Percentiles rank a stretch among this genome's conserved stretches.
Conservation (phyloP, 306 rosid genomes). For the Glycine tomentella region DNA sequence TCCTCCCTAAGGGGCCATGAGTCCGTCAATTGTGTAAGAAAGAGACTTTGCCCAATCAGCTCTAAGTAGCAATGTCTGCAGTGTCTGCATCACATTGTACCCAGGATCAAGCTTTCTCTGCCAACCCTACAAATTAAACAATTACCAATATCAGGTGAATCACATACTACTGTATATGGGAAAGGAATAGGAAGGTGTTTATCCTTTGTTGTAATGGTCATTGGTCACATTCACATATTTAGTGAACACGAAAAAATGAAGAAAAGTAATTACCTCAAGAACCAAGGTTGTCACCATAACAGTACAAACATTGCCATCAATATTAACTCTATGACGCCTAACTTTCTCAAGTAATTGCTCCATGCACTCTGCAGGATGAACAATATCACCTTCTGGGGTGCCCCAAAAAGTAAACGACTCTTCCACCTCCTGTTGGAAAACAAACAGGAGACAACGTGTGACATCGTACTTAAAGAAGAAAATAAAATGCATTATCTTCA, state of each 20-base stretch:
- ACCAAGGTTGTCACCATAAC: conserved; percentile 97
- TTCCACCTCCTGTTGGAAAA: conserved; percentile 81
- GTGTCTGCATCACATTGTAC: conserved; percentile 88
- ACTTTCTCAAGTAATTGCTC: conserved; percentile 98
- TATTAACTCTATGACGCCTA: conserved; percentile 89
- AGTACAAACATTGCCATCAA: conserved; percentile 98
- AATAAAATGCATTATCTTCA: not conserved
- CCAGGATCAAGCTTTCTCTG: conserved; percentile 95
- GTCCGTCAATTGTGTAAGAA: conserved; percentile 93
- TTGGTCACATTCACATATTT: not conserved
- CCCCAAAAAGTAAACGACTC: conserved; percentile 88
- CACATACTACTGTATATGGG: not conserved
- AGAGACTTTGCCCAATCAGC: conserved; percentile 98
- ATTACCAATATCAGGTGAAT: conserved; percentile 40
- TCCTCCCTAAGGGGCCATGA: conserved; percentile 86
- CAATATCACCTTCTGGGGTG: conserved; percentile 92
- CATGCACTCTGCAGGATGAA: conserved; percentile 98
- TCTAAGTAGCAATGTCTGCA: conserved; percentile 89
- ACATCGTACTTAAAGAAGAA: not conserved
- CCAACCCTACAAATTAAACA: conserved; percentile 78
- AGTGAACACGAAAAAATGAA: conserved; percentile 24
- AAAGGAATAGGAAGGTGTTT: not conserved
- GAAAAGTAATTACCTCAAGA: conserved; percentile 72
- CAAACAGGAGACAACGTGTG: conserved; percentile 19
- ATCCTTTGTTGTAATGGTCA: conserved; percentile 1